These are phyloP conservation scores for Schizochytrium sp. DNA, from an alignment of 108 stramenopile genomes.

Conservation along the genomic window DNA sequence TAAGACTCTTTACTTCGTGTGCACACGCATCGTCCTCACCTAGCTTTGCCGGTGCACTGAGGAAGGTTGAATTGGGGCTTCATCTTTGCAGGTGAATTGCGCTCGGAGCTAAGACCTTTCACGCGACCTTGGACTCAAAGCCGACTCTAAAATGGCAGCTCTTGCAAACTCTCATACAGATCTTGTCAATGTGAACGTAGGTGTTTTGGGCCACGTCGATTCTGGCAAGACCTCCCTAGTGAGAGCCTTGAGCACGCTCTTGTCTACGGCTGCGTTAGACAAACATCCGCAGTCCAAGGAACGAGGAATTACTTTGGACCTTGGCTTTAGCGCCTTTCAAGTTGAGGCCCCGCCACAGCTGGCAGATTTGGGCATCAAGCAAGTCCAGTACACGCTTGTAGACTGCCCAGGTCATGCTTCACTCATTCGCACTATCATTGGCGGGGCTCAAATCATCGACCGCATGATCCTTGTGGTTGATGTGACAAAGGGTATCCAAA, in stretches of 20 bases:
- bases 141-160: no score
- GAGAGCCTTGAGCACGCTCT: conserved; percentile 88
- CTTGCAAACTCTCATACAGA: no score
- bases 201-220: conserved; percentile 97
- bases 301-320: conserved; percentile 96
- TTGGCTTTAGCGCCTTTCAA: conserved; percentile 94
- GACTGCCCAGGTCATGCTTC: conserved; percentile 99
- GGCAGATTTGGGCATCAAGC: neutral
- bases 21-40: no score
- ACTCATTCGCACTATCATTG: conserved; percentile 97
- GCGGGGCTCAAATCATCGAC: conserved; percentile 94
- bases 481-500: conserved; percentile 96
- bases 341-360: conserved; percentile 64
- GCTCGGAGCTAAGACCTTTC: no score
- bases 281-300: conserved; percentile 92
- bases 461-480: conserved; percentile 94
- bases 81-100: no score
- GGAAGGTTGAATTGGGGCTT: no score
- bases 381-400: conserved; percentile 87
- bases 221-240: conserved; percentile 96
- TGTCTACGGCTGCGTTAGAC: conserved; percentile 97
- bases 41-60: no score
- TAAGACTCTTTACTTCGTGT: no score
- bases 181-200: conserved; percentile 93
- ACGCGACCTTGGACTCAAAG: no score